Percentiles rank a stretch among this genome's conserved stretches.
phyloP scores from a whole-genome alignment of 768 basidiomycete genomes.

The Xerocomus potaroensis region DNA sequence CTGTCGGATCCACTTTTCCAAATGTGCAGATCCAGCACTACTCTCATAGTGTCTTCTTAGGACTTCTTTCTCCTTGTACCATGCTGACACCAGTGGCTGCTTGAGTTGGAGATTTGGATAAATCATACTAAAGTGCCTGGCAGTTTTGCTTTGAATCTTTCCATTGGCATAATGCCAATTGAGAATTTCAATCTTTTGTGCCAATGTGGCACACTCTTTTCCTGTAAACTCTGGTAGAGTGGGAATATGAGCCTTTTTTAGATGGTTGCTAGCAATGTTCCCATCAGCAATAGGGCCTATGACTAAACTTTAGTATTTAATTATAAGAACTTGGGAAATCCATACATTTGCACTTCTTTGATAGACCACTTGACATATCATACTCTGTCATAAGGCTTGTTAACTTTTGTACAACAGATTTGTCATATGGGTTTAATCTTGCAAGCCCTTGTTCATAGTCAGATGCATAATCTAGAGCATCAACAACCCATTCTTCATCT shows the following conservation, averaged over 20 bases:
- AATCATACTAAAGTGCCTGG: neutral
- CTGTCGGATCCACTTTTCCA: neutral
- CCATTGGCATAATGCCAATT: conserved; percentile 35
- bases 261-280: no score
- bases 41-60: neutral
- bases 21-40: conserved; percentile 8
- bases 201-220: conserved; percentile 29
- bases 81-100: conserved; percentile 29
- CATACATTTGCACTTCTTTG: no score
- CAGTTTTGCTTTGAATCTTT: conserved; percentile 30
- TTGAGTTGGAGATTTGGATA: conserved; percentile 34
- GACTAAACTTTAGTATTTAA: no score
- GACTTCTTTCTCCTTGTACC: conserved; percentile 27
- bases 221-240: no score
- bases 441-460: neutral
- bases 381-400: no score
- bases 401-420: no score
- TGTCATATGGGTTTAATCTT: no score
- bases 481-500: neutral
- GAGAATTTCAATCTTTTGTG: conserved; percentile 34
- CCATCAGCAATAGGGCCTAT: no score
- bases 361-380: no score
- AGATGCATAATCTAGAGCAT: neutral
- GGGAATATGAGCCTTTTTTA: no score
- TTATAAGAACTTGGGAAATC: no score